These are phyloP conservation scores for Phytophthora pinifolia DNA, from an alignment of 352 stramenopile genomes.

Conservation along the genomic window DNA sequence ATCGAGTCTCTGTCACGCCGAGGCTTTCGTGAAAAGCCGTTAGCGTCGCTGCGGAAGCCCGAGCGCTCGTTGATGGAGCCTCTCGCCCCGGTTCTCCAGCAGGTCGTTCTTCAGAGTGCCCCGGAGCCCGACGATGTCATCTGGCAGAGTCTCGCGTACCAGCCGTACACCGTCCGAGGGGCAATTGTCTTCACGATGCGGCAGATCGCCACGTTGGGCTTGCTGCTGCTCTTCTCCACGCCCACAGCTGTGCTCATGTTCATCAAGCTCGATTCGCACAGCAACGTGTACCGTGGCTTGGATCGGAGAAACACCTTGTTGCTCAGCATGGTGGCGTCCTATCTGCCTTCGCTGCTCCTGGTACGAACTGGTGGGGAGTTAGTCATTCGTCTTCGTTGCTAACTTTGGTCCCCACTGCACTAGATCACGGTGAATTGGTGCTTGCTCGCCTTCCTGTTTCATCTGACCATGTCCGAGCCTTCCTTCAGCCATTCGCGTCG, in stretches of 20 bases:
- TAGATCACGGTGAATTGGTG: slow-evolving; percentile 81
- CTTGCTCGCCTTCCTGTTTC: slow-evolving; percentile 68
- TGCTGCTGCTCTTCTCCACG: slow-evolving; percentile 76
- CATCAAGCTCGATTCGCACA: slow-evolving; percentile 75
- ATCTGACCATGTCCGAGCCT: slow-evolving; percentile 66
- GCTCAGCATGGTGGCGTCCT: slow-evolving; percentile 63
- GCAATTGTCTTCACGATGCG: slow-evolving; percentile 41
- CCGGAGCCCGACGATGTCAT: slow-evolving; percentile 79
- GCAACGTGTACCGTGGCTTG: slow-evolving; percentile 53
- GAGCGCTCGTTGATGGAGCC: slow-evolving; percentile 17
- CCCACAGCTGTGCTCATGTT: slow-evolving; percentile 81
- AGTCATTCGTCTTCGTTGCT: not conserved
- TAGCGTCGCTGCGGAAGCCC: slow-evolving; percentile 19
- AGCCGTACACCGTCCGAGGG: slow-evolving; percentile 43
- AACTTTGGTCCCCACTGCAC: not conserved
- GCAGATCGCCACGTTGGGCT: slow-evolving; percentile 49
- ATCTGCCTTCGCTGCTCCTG: slow-evolving; percentile 72
- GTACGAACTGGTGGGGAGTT: slow-evolving; percentile 26
- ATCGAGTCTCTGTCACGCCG: slow-evolving; percentile 31
- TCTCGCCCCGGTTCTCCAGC: slow-evolving; percentile 42
- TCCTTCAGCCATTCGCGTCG: slow-evolving; percentile 66
- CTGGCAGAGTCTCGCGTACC: slow-evolving; percentile 74
- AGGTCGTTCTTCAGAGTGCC: slow-evolving; percentile 62
- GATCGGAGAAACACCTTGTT: slow-evolving; percentile 48
- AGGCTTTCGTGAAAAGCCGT: slow-evolving; percentile 20